These are phyloP conservation scores for Alternaria brassicicola DNA, from an alignment of 2,329 filamentous ascomycete species.

Conservation along the genomic window DNA sequence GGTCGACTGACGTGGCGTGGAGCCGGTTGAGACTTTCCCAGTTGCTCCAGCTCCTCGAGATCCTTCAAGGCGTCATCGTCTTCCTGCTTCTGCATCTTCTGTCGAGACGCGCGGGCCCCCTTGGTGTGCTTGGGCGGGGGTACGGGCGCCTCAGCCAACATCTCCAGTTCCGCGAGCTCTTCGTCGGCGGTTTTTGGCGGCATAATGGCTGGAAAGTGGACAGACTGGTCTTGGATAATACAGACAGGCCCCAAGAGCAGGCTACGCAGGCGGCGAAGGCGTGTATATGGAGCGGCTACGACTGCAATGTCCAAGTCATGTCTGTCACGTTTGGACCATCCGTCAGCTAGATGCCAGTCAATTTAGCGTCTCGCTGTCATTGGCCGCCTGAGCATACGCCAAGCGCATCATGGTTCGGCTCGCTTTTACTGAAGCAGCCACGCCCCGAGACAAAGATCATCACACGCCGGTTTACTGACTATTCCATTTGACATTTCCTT, in stretches of 20 bases:
- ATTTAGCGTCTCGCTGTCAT: slow-evolving; percentile 31
- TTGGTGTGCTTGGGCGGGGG: slow-evolving; percentile 51
- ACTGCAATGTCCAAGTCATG: slow-evolving; percentile 2
- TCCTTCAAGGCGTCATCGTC: slow-evolving; percentile 87
- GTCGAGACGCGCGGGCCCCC: slow-evolving; percentile 52
- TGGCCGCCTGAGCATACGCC: slow-evolving; percentile 29
- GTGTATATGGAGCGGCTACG: not conserved
- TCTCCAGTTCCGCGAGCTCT: slow-evolving; percentile 54
- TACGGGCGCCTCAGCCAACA: slow-evolving; percentile 42
- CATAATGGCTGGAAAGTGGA: slow-evolving; percentile 27
- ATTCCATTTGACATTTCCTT: slow-evolving; percentile 26
- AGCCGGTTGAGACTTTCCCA: slow-evolving; percentile 59
- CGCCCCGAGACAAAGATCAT: slow-evolving; percentile 46
- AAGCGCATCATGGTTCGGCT: slow-evolving; percentile 30
- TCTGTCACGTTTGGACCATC: slow-evolving; percentile 19
- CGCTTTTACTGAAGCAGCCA: slow-evolving; percentile 43
- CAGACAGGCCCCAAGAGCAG: not conserved
- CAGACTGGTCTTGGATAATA: not conserved
- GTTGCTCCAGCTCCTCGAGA: slow-evolving; percentile 73
- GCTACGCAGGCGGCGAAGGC: not conserved
- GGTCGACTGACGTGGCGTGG: slow-evolving; percentile 70
- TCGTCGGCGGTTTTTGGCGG: slow-evolving; percentile 54
- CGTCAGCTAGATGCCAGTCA: slow-evolving; percentile 25
- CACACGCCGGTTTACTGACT: slow-evolving; percentile 33
- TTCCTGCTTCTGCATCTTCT: slow-evolving; percentile 50